phyloP scores from a whole-genome alignment of 2,329 filamentous ascomycete genomes.

The Aureobasidium musti region DNA sequence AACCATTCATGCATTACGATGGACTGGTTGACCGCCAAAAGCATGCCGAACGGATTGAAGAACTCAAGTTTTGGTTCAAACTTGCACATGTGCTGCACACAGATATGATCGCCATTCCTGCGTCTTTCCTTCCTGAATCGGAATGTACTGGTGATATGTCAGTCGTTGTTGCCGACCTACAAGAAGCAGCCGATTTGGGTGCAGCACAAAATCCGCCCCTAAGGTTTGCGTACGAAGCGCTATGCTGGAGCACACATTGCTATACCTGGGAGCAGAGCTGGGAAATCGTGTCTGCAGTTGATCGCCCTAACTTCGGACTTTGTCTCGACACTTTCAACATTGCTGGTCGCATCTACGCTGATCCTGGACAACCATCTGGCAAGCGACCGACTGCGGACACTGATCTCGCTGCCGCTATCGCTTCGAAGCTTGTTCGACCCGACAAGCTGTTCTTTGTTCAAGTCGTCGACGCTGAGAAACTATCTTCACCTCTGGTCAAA shows the following conservation, averaged over 20 bases:
- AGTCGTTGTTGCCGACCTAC: constrained; percentile 64
- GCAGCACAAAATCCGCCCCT: constrained; percentile 54
- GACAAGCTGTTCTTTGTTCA: constrained; percentile 74
- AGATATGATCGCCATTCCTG: constrained; percentile 73
- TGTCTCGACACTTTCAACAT: constrained; percentile 35
- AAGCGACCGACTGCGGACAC: constrained; percentile 33
- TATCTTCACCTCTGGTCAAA: constrained; percentile 56
- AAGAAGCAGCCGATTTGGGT: constrained; percentile 67
- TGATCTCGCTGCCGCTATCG: constrained; percentile 37
- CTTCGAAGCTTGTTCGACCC: constrained; percentile 14
- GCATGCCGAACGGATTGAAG: constrained; percentile 60
- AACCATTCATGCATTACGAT: constrained; percentile 78
- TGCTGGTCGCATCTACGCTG: constrained; percentile 34
- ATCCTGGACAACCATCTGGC: constrained; percentile 30
- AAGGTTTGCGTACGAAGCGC: constrained; percentile 70
- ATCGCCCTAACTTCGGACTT: constrained; percentile 33
- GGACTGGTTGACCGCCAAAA: constrained; percentile 66
- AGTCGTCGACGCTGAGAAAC: constrained; percentile 70
- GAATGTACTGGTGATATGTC: constrained; percentile 56
- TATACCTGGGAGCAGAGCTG: constrained; percentile 73
- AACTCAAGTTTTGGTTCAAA: constrained; percentile 69
- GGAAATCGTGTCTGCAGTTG: constrained; percentile 60
- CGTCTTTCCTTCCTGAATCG: constrained; percentile 60
- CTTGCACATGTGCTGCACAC: constrained; percentile 66
- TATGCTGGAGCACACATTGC: constrained; percentile 70